Evolutionary conservation across 2,329 filamentous ascomycete genomes (phyloP).

Genomic region (Xylaria arbuscula): DNA sequence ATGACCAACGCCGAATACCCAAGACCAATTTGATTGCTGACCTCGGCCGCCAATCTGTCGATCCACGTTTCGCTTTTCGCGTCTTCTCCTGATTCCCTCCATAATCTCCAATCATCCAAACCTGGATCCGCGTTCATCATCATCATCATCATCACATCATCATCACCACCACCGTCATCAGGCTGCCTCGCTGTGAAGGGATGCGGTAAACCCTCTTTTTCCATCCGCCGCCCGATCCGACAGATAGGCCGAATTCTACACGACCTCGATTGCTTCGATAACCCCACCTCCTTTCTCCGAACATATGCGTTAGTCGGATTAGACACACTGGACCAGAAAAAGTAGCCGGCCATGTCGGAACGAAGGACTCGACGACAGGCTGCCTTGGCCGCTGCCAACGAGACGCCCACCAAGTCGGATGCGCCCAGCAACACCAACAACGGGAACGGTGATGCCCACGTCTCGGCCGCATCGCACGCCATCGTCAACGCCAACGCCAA

Average conservation of each 20-base stretch:
- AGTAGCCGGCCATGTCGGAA: constrained; percentile 43
- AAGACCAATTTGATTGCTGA: constrained; percentile 35
- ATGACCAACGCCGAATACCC: constrained; percentile 9
- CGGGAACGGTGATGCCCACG: constrained; percentile 55
- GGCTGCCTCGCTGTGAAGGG: too few relatives aligned
- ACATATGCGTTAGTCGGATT: not conserved
- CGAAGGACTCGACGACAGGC: constrained; percentile 47
- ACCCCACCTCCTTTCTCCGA: not conserved
- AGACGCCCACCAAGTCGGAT: constrained; percentile 40
- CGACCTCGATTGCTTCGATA: not conserved
- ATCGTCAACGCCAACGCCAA: constrained; percentile 23
- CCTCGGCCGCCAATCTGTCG: constrained; percentile 31
- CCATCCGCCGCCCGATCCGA: too few relatives aligned
- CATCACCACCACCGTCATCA: too few relatives aligned
- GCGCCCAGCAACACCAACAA: constrained; percentile 51
- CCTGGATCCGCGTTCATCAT: not conserved
- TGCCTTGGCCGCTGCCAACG: constrained; percentile 44
- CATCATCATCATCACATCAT: too few relatives aligned
- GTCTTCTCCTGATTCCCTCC: constrained; percentile 21
- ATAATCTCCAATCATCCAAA: not conserved
- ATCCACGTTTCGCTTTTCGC: constrained; percentile 22
- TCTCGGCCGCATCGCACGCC: constrained; percentile 49
- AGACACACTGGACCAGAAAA: not conserved
- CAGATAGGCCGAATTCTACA: too few relatives aligned
- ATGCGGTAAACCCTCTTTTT: too few relatives aligned